These are phyloP conservation scores for Tolypocladium capitatum DNA, from an alignment of 2,329 filamentous ascomycete species.

Conservation along the genomic window DNA sequence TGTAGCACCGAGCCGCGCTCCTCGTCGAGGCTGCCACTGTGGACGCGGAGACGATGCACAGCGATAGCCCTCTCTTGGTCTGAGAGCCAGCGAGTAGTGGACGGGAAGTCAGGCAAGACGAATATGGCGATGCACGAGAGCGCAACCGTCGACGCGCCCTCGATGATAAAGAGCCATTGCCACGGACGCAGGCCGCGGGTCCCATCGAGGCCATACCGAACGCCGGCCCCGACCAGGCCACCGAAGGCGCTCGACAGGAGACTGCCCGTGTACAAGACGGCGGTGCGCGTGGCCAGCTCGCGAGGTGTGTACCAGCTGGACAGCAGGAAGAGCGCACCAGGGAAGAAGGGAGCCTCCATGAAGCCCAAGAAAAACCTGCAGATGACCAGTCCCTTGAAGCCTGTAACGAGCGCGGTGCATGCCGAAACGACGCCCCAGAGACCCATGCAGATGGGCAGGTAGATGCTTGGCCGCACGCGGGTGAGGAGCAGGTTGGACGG, in stretches of 20 bases:
- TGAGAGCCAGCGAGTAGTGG: conserved; percentile 24
- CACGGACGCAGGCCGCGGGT: conserved; percentile 13
- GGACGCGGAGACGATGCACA: conserved; percentile 2
- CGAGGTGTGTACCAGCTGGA: conserved; percentile 42
- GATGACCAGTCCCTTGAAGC: conserved; percentile 27
- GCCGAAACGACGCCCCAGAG: conserved; percentile 27
- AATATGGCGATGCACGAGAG: conserved; percentile 12
- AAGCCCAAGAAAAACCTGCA: conserved; percentile 27
- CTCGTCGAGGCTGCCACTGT: conserved; percentile 5
- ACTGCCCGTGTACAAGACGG: conserved; percentile 30
- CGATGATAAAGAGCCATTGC: conserved; percentile 21
- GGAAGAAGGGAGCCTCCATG: conserved; percentile 25
- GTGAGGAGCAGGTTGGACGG: conserved; percentile 26
- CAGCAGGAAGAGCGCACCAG: conserved; percentile 25
- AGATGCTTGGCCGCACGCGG: conserved; percentile 27
- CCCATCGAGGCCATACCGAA: conserved; percentile 20
- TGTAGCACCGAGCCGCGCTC: conserved; percentile 7
- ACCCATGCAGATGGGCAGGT: conserved; percentile 24
- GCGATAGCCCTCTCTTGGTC: conserved; percentile 10
- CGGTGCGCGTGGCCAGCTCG: conserved; percentile 27
- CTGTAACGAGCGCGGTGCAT: conserved; percentile 25
- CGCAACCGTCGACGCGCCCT: conserved; percentile 14
- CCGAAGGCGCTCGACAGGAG: conserved; percentile 24
- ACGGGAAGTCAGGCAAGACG: conserved; percentile 19
- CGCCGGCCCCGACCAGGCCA: conserved; percentile 29